Evolutionary conservation across 2,329 filamentous ascomycete genomes (phyloP), one percentile per base, ranked within the genome.

Genomic region (Davidsoniella neocaledoniae): DNA sequence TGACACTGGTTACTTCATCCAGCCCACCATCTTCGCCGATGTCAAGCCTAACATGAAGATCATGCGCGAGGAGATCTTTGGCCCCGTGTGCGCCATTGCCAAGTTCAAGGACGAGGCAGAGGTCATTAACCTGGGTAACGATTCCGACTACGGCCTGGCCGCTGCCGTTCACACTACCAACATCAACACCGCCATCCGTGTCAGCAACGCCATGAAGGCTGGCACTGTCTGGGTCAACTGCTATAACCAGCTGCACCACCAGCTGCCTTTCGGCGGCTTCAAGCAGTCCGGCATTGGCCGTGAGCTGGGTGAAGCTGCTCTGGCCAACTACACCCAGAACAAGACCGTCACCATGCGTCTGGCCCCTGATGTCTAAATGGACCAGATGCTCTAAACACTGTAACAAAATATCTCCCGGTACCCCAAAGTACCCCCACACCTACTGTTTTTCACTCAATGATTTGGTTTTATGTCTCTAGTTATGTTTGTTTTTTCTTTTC

Each of bases 61-160:
- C 46, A 73, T 72, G 61, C 68, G 70, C 17, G 75, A 81, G 55
- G 77, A 81, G 53, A 68, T 81, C 0, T 82, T 82, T 54, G 77
- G 78, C 0, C 77, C 78, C 0, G 77, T 83, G 3, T 71, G 76
- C 0, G 70, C 70, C 21, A 71, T 81, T 54, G 69, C 69, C 48
- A 69, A 54, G 63, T 64, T 66, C 49, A 56, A 56, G 17, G 58
- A 58, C 0, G 64, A 66, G 23, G 57, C 57, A 0, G 62, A 66
- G 39, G 64, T 61, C 0, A 46, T 66, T 1, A 48, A 42, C 4
- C 57, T 59, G 6, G 62, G 63, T 0, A 66, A 66, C 43, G 55
- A 76, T 54, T 72, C 70, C 1, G 69, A 66, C 2, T 76, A 73
- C 55, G 76, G 76, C 1, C 64, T 79, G 0, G 73, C 72, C 5